Evolutionary conservation across 768 basidiomycete genomes (phyloP).

Genomic region (Suillus clintonianus): DNA sequence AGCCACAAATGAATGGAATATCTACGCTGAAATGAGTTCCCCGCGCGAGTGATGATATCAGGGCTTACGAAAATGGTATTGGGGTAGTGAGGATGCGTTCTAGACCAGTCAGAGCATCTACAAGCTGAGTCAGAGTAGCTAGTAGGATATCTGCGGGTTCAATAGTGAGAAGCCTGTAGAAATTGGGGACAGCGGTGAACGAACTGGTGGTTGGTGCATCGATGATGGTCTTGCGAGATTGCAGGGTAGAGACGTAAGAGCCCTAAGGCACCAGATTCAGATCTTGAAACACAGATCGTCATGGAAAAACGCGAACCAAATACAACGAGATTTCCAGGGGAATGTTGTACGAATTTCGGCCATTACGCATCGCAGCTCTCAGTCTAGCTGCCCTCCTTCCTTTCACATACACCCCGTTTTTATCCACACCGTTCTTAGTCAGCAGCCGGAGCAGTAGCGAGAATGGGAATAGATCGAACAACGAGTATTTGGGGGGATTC

Average conservation of each 20-base stretch:
- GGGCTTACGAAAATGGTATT: conserved; percentile 68
- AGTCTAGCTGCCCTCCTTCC: conserved; percentile 64
- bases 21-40: conserved; percentile 30
- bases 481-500: conserved; percentile 58
- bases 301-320: conserved; percentile 42
- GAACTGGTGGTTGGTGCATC: conserved; percentile 66
- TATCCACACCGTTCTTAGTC: conserved; percentile 45
- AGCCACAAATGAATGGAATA: conserved; percentile 72
- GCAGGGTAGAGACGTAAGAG: conserved; percentile 65
- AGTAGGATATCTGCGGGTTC: conserved; percentile 45
- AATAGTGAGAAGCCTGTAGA: neutral
- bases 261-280: conserved; percentile 42
- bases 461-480: conserved; percentile 72
- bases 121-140: conserved; percentile 51
- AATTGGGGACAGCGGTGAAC: conserved; percentile 20
- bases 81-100: conserved; percentile 77
- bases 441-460: conserved; percentile 54
- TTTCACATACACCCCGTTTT: conserved; percentile 31
- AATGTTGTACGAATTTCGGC: conserved; percentile 54
- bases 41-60: neutral
- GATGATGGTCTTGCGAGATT: conserved; percentile 49
- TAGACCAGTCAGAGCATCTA: conserved; percentile 66
- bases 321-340: conserved; percentile 73
- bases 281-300: neutral
- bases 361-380: conserved; percentile 49